Evolutionary conservation across 2,329 filamentous ascomycete genomes (phyloP), one percentile per base, ranked within the genome.

Genomic region (Xylariaceae sp.): DNA sequence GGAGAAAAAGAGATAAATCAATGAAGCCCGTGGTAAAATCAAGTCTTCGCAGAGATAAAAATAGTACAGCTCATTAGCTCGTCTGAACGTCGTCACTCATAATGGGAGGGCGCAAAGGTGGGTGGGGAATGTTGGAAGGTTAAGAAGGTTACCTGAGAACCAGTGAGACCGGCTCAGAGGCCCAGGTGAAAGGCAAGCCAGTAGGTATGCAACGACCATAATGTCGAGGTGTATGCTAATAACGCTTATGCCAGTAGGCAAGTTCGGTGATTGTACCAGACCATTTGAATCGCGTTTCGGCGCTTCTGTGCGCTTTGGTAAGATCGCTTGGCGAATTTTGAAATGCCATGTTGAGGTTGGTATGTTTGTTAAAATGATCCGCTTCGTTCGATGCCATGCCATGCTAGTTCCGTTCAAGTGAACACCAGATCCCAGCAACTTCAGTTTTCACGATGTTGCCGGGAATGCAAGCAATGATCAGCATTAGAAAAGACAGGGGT

Each of bases 91-190:
- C 56, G 30, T 61, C 23, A 58, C 18, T 53, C 59, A 61, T 58
- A 34, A 58, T 42, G 52, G 48, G 48, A 35, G 37, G 35, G 51
- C 11, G 44, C 15, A 53, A 51, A 34, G 44, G 23, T 50, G 35
- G 23, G 23, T 30, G 23, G 23, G 23, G 23, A 5, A 4, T 18
- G 17, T 30, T 30, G 23, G 23, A 35, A 5, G 35, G 52, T 50
- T 49, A 37, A 44, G 50, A 55, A 42, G 8, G 37, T 42, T 11
- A 10, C 17, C 45, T 7, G n/a, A 44, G 35, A 50, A 45, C 17
- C 50, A 42, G 8, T 35, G 56, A 61, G 56, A 42, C 59, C 59
- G 53, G 59, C 59, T 59, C 56, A 42, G 7, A 56, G 23, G 30
- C 13, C 15, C n/a, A 6, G 11, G 15, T 30, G 23, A 30, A 5